Percentiles rank a stretch among this genome's conserved stretches.
Evolutionary conservation across 2,329 filamentous ascomycete genomes (phyloP).

Genomic region (Sporothrix phasma): DNA sequence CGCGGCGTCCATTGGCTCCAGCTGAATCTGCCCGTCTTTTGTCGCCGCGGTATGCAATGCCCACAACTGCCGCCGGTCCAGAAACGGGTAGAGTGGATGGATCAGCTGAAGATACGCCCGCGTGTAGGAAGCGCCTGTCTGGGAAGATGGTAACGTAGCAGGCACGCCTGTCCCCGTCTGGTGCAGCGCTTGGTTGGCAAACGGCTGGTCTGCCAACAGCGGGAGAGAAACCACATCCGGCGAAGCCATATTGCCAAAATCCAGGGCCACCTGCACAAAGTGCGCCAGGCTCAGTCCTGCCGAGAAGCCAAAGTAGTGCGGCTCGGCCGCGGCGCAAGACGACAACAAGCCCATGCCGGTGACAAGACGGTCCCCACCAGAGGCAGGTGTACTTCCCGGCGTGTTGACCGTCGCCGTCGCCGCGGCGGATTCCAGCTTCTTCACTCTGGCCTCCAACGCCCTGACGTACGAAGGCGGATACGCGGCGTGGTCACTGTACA

Average conservation of each 20-base stretch:
- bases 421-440: slow-evolving; percentile 1
- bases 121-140: slow-evolving; percentile 7
- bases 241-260: slow-evolving; percentile 9
- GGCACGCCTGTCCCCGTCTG: neutral
- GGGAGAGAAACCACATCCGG: slow-evolving; percentile 11
- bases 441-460: slow-evolving; percentile 4
- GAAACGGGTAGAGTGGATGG: slow-evolving; percentile 14
- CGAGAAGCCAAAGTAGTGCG: slow-evolving; percentile 16
- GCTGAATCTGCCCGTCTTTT: neutral
- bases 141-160: neutral
- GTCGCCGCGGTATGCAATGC: neutral
- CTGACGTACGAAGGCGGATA: slow-evolving; percentile 14
- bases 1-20: neutral
- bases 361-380: neutral
- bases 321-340: slow-evolving; percentile 12
- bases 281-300: slow-evolving; percentile 14
- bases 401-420: neutral
- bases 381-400: neutral
- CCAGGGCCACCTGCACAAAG: slow-evolving; percentile 15
- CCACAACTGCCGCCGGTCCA: slow-evolving; percentile 3
- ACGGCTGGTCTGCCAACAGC: slow-evolving; percentile 12
- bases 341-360: slow-evolving; percentile 14
- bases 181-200: slow-evolving; percentile 12
- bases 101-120: slow-evolving; percentile 13
- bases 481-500: slow-evolving; percentile 8